A percentile compares a stretch with the other conserved stretches of the same genome.
These are phyloP conservation scores for Starmerella roubikii DNA, from an alignment of 805 yeast genomes.

Conservation along the genomic window DNA sequence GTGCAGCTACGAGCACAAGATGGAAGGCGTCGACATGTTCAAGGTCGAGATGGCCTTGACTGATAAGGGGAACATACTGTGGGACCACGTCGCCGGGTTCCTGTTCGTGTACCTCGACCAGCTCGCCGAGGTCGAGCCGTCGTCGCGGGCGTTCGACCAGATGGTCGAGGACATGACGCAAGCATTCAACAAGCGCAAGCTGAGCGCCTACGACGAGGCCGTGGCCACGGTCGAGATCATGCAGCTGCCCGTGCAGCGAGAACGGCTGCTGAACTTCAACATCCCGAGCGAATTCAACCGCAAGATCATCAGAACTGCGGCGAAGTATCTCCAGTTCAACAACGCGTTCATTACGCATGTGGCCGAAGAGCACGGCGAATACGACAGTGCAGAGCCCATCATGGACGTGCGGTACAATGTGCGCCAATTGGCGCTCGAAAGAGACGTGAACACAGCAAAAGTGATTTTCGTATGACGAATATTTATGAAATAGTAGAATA, in stretches of 20 bases:
- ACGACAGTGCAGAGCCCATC: too few relatives aligned
- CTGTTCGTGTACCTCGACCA: conserved; percentile 1
- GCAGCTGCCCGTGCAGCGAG: conserved; percentile 2
- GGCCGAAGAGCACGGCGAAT: too few relatives aligned
- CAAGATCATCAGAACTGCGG: not conserved
- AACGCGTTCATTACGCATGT: not conserved
- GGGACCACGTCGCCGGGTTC: not conserved
- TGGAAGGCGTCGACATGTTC: conserved; percentile 1
- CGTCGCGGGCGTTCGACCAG: not conserved
- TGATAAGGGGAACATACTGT: not conserved
- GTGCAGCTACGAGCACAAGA: conserved; percentile 1
- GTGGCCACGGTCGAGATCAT: not conserved
- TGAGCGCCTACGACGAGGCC: conserved; percentile 1
- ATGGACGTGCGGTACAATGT: too few relatives aligned
- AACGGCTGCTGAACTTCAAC: not conserved
- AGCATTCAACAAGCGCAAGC: not conserved
- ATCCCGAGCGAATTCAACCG: conserved; percentile 1
- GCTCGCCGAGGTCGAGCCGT: not conserved
- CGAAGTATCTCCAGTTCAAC: not conserved
- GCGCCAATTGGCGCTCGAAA: too few relatives aligned
- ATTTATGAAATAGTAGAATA: too few relatives aligned
- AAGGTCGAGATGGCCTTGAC: conserved; percentile 1
- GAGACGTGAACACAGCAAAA: not conserved
- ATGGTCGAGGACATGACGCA: not conserved
- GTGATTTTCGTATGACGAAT: too few relatives aligned